These are phyloP conservation scores for Scortechinia acanthostroma DNA, from an alignment of 2,329 filamentous ascomycete species.

Conservation along the genomic window DNA sequence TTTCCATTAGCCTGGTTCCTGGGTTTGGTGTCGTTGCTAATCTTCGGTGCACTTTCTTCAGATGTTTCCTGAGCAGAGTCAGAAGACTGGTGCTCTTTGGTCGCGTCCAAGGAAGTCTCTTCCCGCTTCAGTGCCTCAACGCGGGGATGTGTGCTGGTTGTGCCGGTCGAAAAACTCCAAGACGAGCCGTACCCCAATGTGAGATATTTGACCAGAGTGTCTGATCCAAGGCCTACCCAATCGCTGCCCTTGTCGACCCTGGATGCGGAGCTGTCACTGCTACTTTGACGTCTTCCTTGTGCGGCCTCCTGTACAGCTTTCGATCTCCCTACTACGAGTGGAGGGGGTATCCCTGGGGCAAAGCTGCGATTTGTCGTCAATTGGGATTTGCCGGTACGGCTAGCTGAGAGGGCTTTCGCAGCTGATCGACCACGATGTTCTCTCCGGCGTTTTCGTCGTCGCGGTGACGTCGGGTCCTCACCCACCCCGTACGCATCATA, in stretches of 20 bases:
- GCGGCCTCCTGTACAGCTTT: constrained; percentile 11
- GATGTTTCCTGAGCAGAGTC: no score
- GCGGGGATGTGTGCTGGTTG: constrained; percentile 13
- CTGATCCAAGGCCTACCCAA: constrained; percentile 14
- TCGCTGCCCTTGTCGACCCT: background rate
- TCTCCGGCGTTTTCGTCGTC: constrained; percentile 25
- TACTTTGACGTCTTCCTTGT: background rate
- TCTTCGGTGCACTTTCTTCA: no score
- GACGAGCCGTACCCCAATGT: constrained; percentile 65
- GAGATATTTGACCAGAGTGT: constrained; percentile 55
- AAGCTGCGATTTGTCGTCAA: background rate
- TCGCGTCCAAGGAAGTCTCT: constrained; percentile 2
- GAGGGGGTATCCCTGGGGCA: background rate
- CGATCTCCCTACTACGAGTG: background rate
- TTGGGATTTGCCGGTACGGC: no score
- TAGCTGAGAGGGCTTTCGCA: constrained; percentile 3
- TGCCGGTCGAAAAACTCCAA: constrained; percentile 46
- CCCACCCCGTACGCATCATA: constrained; percentile 77
- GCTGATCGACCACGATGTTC: constrained; percentile 16
- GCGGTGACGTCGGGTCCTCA: constrained; percentile 67
- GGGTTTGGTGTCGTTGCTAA: no score
- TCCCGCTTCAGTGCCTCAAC: constrained; percentile 9
- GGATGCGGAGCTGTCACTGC: background rate
- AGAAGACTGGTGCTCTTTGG: no score
- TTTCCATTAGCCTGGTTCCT: background rate